phyloP scores from a whole-genome alignment of 495 filamentous ascomycete species.

The Jackrogersella minutella region DNA sequence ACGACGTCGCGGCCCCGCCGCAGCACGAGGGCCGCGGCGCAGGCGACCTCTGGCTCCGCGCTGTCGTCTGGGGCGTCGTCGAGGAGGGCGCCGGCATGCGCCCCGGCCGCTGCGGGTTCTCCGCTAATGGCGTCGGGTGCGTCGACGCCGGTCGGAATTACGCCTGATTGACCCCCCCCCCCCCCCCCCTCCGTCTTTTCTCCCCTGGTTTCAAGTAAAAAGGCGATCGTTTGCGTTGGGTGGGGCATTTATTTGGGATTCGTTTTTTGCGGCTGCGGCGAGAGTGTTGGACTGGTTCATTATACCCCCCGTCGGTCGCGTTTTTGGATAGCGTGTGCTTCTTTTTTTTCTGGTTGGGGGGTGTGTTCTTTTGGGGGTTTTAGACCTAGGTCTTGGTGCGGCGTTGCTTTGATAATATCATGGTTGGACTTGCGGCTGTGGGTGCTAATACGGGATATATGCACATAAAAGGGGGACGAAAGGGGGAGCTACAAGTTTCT shows the following conservation, averaged over 20 bases:
- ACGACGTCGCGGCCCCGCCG: background rate
- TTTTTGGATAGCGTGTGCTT: background rate
- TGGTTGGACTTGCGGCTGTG: background rate
- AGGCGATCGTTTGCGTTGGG: background rate
- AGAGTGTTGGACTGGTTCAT: background rate
- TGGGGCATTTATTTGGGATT: background rate
- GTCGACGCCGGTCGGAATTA: slow-evolving; percentile 51
- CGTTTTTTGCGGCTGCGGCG: background rate
- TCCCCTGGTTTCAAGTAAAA: no score
- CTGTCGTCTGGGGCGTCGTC: slow-evolving; percentile 53
- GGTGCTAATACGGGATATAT: background rate
- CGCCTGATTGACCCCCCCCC: slow-evolving; percentile 45
- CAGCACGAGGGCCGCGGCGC: no score
- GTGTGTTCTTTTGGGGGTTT: background rate
- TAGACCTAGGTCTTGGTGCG: background rate
- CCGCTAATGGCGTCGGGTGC: slow-evolving; percentile 33
- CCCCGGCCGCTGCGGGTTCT: slow-evolving; percentile 51
- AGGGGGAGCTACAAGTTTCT: no score
- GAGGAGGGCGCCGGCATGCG: slow-evolving; percentile 44
- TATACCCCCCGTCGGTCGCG: background rate
- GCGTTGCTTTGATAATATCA: background rate
- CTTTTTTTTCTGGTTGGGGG: background rate
- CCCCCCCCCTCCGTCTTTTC: no score
- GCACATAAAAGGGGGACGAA: background rate
- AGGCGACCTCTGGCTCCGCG: slow-evolving; percentile 38